Base-by-base conservation (phyloP, 208 protist species). In the Acanthamoeba lugdunensis region DNA sequence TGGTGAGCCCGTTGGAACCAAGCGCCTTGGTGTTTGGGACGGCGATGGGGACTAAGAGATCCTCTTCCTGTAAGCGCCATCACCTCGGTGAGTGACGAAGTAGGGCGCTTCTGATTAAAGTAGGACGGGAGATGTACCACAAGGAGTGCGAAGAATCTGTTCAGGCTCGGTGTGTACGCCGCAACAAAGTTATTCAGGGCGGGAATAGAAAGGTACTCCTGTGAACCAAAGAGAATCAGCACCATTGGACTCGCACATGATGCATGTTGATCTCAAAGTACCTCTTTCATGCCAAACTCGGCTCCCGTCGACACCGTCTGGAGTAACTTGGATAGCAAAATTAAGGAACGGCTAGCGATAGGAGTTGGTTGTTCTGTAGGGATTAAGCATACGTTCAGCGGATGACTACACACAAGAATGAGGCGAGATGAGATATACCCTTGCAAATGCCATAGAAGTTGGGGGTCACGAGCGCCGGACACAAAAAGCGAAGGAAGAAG, bases 401-500 rank as follows among this genome's bases (percentile, higher is more conserved):
- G 37, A 25, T 16, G 30, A 7, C 8, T 5, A 41, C 6, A 9
- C 9, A 33, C 30, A 13, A 28, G 16, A 3, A 16, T 25, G n/a
- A 48, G 37, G 25, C 6, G 48, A 23, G 2, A 5, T 7, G n/a
- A 48, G 16, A 2, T 4, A 77, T 14, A 85, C 77, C 77, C 14
- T 85, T 85, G 45, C 33, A 58, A 4, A 85, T 58, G 23, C 77
- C 89, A 13, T 93, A 93, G 14, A 93, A 33, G 45, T 61, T 58
- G 77, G 77, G 77, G 5, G 77, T 85, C 50, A 58, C 77, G 28
- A 85, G 48, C 21, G 77, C 77, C 2, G 77, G 77, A 33, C 77
- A 85, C 77, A 85, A 30, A 33, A 85, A 85, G 23, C 77, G 77
- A 52, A 85, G 45, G 45, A 85, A 50, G 50, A 85, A 85, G 77